Conservation (phyloP, 192 early-diverging fungal species). For the Paraglomus brasilianum region DNA sequence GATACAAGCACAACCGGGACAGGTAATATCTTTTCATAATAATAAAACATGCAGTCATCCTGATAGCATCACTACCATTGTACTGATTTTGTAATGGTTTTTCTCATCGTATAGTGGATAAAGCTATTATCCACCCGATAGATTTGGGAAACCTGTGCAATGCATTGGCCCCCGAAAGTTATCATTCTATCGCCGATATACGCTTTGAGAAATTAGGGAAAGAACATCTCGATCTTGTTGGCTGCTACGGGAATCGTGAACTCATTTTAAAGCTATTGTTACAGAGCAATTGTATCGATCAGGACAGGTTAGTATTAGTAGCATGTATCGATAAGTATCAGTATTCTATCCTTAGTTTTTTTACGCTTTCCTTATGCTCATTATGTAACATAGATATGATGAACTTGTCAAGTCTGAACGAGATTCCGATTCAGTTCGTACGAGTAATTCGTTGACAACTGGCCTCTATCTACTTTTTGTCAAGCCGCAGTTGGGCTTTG, state of each 20-base stretch:
- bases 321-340: background rate
- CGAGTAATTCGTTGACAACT: background rate
- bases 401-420: too few species aligned
- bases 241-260: slow-evolving; percentile 20
- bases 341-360: too few species aligned
- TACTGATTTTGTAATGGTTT: too few species aligned
- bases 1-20: too few species aligned
- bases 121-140: slow-evolving; percentile 8
- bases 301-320: slow-evolving; percentile 25
- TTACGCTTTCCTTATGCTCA: too few species aligned
- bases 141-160: slow-evolving; percentile 25
- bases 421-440: too few species aligned
- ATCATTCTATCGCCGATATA: slow-evolving; percentile 24
- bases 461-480: slow-evolving; percentile 1
- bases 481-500: slow-evolving; percentile 4
- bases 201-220: slow-evolving; percentile 11
- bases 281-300: background rate
- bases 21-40: too few species aligned
- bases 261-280: slow-evolving; percentile 27
- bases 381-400: too few species aligned
- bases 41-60: too few species aligned
- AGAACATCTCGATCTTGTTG: background rate
- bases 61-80: too few species aligned
- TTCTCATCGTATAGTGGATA: slow-evolving; percentile 23
- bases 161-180: slow-evolving; percentile 16